Conservation (phyloP, 179 eudicot species). For the Pouteria campechiana region DNA sequence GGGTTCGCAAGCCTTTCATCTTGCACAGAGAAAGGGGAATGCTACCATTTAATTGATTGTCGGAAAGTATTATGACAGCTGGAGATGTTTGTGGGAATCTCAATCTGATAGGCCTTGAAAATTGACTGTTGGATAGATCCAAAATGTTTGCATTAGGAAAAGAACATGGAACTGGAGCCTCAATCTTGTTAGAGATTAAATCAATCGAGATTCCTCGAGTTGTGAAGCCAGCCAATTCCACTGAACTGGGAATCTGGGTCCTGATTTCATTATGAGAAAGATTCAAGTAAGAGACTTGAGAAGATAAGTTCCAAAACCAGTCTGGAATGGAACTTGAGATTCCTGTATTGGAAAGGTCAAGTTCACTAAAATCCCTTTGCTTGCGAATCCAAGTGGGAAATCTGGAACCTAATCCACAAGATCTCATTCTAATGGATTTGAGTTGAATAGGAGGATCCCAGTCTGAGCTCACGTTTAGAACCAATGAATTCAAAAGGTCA, state of each 20-base stretch:
- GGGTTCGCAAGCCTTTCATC: not conserved
- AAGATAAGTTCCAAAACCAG: conserved; percentile 8
- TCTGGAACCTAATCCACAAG: conserved; percentile 14
- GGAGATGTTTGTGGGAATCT: too few relatives aligned
- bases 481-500: not conserved
- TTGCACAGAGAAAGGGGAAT: conserved; percentile 12
- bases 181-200: conserved; percentile 11
- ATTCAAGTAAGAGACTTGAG: not conserved
- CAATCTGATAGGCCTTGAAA: conserved; percentile 12
- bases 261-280: not conserved
- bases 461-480: conserved; percentile 8
- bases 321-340: conserved; percentile 16
- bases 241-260: not conserved
- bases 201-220: not conserved
- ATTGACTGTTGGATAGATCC: conserved; percentile 10
- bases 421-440: not conserved
- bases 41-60: too few relatives aligned
- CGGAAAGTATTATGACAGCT: too few relatives aligned
- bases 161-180: conserved; percentile 11
- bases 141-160: conserved; percentile 13
- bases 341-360: conserved; percentile 5
- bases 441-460: conserved; percentile 26
- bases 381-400: conserved; percentile 21
- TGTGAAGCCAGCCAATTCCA: not conserved
- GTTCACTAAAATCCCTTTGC: conserved; percentile 6